Base-by-base conservation (phyloP, 768 basidiomycete genomes). In the Pholiota conissans region DNA sequence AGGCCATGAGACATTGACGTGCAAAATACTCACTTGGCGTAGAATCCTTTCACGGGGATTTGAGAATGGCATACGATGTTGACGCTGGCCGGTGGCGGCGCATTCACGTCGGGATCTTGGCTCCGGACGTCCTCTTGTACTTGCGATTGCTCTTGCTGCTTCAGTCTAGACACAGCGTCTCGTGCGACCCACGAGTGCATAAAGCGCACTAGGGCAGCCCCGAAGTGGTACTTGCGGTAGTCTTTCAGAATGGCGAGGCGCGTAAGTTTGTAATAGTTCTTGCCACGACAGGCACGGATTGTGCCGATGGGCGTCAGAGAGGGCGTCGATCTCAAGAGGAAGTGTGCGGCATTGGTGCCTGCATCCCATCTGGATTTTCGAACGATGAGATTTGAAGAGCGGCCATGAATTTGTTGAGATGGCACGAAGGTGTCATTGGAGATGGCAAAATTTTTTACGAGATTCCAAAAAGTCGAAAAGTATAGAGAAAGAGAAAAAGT, bases 41-140 rank as follows among this genome's bases (percentile, higher is more conserved):
- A 94, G 71, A 93, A 93, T 6, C 74, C 79, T 66, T 82, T 86
- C 55, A 82, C 89, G 45, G 78, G 79, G 20, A 93, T 73, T 71
- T 93, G 91, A 9, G 91, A 89, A 71, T 93, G 88, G 51, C 72
- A 69, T 51, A 86, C 74, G 56, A 91, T 76, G 61, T 75, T 73
- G 42, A 45, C 42, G 7, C 20, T 20, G 4, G 22, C 6, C 6
- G 18, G n/a, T 18, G 20, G 7, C 22, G 42, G n/a, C 11, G 42
- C 11, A 39, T 16, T 18, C n/a, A n/a, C n/a, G n/a, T n/a, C n/a
- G n/a, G n/a, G n/a, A n/a, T n/a, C n/a, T n/a, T n/a, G n/a, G n/a
- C n/a, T n/a, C n/a, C n/a, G n/a, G n/a, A n/a, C n/a, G n/a, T 39
- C 11, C 5, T 7, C 14, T 39, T 56, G 69, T 74, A 48, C 69